Base-by-base conservation (phyloP, 805 yeast genomes). In the Wickerhamomyces ciferrii region DNA sequence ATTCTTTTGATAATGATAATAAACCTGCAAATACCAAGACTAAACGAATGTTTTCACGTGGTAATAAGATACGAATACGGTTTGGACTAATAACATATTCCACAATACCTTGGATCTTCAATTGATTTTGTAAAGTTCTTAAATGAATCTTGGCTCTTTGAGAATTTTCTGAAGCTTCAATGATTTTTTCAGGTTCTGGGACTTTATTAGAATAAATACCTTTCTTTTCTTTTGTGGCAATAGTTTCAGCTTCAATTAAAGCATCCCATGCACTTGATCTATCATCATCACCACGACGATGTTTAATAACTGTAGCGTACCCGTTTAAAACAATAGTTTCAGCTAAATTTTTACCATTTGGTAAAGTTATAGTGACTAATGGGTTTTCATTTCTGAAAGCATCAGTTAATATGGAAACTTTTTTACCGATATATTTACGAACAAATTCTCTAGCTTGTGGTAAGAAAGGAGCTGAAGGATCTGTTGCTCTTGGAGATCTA, bases 1-100 rank as follows among this genome's bases (percentile, higher is more conserved):
- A 58, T 9, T 69, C 72, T 43, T 66, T 70, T 43, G 46, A 63
- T 63, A 42, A 54, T 58, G 70, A 72, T 23, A 65, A 67, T 68
- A 88, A 72, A 4, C 96, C 96, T 34, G 91, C 91, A 41, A 88
- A 73, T 13, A 88, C 85, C 50, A 87, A 72, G 3, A 83, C 81
- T 56, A 89, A 68, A 55, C 77, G 79, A 45, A 78, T 67, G 41
- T 86, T 85, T 58, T 88, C 96, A 40, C 82, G 74, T 15, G 95
- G 91, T 46, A 85, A 71, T 46, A 68, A 65, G 38, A 89, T 69
- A 55, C 84, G 75, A 53, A 85, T 74, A 58, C 96, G 71, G 52
- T 80, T 84, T 32, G 80, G 82, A n/a, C 84, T 69, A 20, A 81
- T 70, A 39, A 88, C 82, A 57, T 73, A 81, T 52, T 89, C 96